Evolutionary conservation across 371 early-diverging fungal species (phyloP), one percentile per base, ranked within the genome.

Genomic region (Apophysomyces elegans): DNA sequence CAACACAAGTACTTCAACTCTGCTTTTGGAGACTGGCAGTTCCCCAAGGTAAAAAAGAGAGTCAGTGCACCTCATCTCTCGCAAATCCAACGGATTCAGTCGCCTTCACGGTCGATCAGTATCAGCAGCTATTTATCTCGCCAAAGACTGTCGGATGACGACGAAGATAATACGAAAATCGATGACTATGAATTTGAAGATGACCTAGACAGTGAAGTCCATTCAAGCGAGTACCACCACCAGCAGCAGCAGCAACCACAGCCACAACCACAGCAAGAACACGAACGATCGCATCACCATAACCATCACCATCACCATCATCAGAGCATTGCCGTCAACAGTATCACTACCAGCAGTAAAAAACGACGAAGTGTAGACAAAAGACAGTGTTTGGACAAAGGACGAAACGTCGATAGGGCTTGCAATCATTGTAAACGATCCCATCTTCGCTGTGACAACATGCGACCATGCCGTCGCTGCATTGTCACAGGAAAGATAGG

Each of bases 361-460:
- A 45, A 45, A 45, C 46, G 46, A 45, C 46, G 46, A 45, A 45
- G 16, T 45, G 12, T 45, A 45, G 46, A 45, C 46, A 45, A 45
- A 18, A 45, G 18, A 50, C 46, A 35, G 37, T 21, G 16, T 61
- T 18, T 36, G 35, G 21, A 61, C 37, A 81, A 81, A 46, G 77
- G 77, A 5, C 50, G 75, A 9, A 81, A 78, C 59, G 82, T 81
- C 16, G 82, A 81, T 41, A 78, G 75, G 54, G 82, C 82, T 1
- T 81, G 82, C 45, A 78, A 81, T 43, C 79, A 81, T 50, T 81
- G 82, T 66, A 81, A 81, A 54, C 73, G 79, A 1, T 81, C 82
- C 11, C 82, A 81, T 72, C 63, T 81, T 14, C 69, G 79, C 14
- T 81, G 82, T 59, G 82, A 81, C 43, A 72, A 81, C 18, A 72